Evolutionary conservation across 2,329 filamentous ascomycete species (phyloP), one percentile per base, ranked within the genome.

Genomic region (Penicillium sp.): DNA sequence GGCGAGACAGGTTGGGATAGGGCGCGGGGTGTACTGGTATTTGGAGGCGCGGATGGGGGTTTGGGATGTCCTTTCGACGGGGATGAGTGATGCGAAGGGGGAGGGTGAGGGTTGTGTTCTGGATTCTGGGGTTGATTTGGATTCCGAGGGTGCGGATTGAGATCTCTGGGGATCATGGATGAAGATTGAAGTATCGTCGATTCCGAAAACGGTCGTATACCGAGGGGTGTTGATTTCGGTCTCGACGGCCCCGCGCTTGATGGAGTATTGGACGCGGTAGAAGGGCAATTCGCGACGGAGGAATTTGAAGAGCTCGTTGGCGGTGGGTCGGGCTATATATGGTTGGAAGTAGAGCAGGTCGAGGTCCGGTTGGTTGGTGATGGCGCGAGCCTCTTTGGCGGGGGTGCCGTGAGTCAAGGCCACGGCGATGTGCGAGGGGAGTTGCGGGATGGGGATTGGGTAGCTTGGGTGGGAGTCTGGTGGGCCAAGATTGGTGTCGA

Each of bases 301-400:
- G 60, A 89, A 89, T 11, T 81, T 70, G 66, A 90, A 91, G 0
- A 89, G 66, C 4, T 79, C 72, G 3, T 75, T 73, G 18, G 80
- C 74, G 9, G 80, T 72, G 9, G 75, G 66, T 2, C 73, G 69
- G 0, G 83, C 78, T 4, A 90, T 76, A 54, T 86, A 90, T 0
- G 86, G 86, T 58, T 88, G 77, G 63, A 85, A 90, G 67, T 88
- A 88, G 7, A 90, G 68, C 0, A 91, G 73, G 62, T 90, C 84
- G 0, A 90, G 75, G 53, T 90, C 79, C 0, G 80, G 78, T 58
- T 86, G 81, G 59, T 88, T 76, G 56, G 81, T 81, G 55, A 90
- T 84, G 3, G 64, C 58, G 39, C 70, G 75, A 1, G 76, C 79
- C 50, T 79, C 72, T 18, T 74, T 69, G 1, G 76, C 75, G 5